Evolutionary conservation across 345 rosid genomes (phyloP), one percentile per base, ranked within the genome.

Genomic region (Lenwebbia sp.): DNA sequence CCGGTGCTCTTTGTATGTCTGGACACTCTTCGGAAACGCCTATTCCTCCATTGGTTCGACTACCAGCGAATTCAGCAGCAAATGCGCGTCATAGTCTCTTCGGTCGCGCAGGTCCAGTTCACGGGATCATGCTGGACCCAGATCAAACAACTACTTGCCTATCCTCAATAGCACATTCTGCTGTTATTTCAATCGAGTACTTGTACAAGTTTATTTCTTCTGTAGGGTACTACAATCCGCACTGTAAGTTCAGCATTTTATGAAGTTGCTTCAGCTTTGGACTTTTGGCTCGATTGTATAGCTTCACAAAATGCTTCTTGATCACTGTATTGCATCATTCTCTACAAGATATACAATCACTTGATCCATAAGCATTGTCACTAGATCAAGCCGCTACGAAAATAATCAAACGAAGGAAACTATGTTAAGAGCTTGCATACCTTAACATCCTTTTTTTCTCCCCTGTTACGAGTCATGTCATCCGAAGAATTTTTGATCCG

Each of bases 1-100:
- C 94, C 5, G 98, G 99, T n/a, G 84, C 94, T 56, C 95, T 96
- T 87, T 94, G 98, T 92, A 94, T 94, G 83, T 93, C 98, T 25
- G 94, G 98, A 47, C 96, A 95, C 88, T 95, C 98, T 8, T 41
- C 90, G 4, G 99, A 97, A 88, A 95, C 89, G 85, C 92, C 95
- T 11, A 52, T 95, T 21, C 99, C 99, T 78, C 88, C 86, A 14
- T 84, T 89, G 84, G 92, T 85, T 56, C 90, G 83, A 52, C 88
- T 90, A 0, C 62, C 85, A 84, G 81, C 83, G 47, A 85, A 91
- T 86, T 84, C 90, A 4, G 87, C 91, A 11, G 87, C 90, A 13
- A 23, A 89, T 85, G 28, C 89, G 52, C 22, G 78, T 13, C 54
- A 87, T 83, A 88, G 54, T 85, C 21, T 86, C 85, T 86, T 87